Evolutionary conservation across 164 flowering plant genomes (phyloP).

Genomic region (Umbellularia californica): DNA sequence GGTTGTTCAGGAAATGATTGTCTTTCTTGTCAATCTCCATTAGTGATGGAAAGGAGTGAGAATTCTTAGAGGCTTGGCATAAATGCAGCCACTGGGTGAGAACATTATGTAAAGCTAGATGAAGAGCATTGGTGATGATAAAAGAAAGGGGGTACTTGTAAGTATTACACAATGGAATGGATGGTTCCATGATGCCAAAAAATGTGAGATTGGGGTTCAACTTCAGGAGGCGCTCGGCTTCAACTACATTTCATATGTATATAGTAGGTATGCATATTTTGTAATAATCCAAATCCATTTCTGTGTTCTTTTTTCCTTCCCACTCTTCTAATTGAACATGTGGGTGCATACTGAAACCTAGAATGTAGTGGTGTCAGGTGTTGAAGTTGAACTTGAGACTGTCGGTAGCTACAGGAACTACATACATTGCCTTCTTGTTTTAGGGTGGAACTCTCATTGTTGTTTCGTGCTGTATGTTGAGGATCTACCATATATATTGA

Average conservation of each 20-base stretch:
- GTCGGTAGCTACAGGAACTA: too few species aligned
- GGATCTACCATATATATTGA: too few species aligned
- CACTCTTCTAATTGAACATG: not conserved
- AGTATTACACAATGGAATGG: slow-evolving; percentile 7
- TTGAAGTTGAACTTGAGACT: too few species aligned
- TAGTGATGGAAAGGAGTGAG: not conserved
- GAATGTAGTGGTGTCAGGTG: too few species aligned
- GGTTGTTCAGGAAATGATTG: not conserved
- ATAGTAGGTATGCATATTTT: not conserved
- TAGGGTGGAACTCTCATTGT: too few species aligned
- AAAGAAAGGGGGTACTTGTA: not conserved
- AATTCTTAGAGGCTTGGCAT: not conserved
- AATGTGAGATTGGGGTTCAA: not conserved
- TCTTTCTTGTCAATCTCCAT: not conserved
- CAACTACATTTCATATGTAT: not conserved
- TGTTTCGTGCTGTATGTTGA: too few species aligned
- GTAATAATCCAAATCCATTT: not conserved
- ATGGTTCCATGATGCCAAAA: not conserved
- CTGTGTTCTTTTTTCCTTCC: not conserved
- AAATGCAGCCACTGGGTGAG: not conserved
- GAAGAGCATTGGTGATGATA: not conserved
- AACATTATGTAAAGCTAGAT: not conserved
- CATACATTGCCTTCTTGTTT: too few species aligned
- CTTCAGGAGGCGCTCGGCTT: too few species aligned
- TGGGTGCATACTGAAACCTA: too few species aligned